Evolutionary conservation across 2,329 filamentous ascomycete genomes (phyloP).

Genomic region (Cladophialophora yegresii): DNA sequence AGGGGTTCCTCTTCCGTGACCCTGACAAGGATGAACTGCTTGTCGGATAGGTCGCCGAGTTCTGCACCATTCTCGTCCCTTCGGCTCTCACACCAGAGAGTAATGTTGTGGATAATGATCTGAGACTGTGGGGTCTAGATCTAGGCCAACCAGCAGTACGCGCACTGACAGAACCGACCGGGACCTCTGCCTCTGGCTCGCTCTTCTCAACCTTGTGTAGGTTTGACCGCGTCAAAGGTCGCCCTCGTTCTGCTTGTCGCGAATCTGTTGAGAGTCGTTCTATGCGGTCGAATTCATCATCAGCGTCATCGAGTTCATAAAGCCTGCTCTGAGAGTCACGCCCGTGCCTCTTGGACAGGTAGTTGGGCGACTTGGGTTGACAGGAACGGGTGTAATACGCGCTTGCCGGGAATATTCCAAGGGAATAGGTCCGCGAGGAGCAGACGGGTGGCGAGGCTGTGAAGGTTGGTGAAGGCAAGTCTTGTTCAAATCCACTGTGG

Average conservation of each 20-base stretch:
- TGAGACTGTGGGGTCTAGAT: constrained; percentile 16
- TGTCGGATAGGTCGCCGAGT: neutral
- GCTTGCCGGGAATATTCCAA: constrained; percentile 8
- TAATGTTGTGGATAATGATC: constrained; percentile 19
- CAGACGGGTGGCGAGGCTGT: neutral
- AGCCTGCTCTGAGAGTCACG: constrained; percentile 7
- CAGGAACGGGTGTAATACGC: neutral
- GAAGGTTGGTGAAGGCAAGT: constrained; percentile 13
- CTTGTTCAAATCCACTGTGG: constrained; percentile 6
- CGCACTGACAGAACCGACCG: neutral
- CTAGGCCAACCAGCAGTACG: neutral
- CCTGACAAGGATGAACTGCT: constrained; percentile 1
- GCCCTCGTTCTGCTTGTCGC: constrained; percentile 15
- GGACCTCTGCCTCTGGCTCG: constrained; percentile 3
- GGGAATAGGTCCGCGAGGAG: constrained; percentile 8
- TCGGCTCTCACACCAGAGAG: constrained; percentile 7
- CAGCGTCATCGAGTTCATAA: constrained; percentile 18
- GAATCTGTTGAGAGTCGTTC: neutral
- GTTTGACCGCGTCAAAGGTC: constrained; percentile 18
- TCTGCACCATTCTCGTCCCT: neutral
- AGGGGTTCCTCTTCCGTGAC: constrained; percentile 14
- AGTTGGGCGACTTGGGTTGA: neutral
- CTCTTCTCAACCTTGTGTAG: neutral
- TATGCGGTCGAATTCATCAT: constrained; percentile 18
- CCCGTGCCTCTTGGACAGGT: constrained; percentile 15